These are phyloP conservation scores for Fusarium sp. DNA, from an alignment of 2,329 filamentous ascomycete genomes.

Conservation along the genomic window DNA sequence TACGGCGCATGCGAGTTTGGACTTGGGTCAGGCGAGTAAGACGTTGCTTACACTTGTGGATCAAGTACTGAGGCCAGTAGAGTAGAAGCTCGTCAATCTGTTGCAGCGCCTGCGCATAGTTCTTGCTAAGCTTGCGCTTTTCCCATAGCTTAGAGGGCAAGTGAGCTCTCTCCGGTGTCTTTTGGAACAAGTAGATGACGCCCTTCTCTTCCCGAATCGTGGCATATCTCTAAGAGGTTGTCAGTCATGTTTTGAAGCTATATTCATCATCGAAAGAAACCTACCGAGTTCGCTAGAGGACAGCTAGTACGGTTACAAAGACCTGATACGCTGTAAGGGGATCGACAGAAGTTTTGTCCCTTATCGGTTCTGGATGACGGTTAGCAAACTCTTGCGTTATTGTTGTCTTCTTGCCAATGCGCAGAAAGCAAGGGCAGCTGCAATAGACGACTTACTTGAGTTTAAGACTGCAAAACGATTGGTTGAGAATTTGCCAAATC, in stretches of 20 bases:
- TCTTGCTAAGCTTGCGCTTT: slow-evolving; percentile 86
- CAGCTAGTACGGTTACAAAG: slow-evolving; percentile 90
- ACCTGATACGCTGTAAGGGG: slow-evolving; percentile 79
- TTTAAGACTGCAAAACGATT: slow-evolving; percentile 95
- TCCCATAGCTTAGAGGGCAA: slow-evolving; percentile 95
- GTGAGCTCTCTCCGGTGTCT: slow-evolving; percentile 89
- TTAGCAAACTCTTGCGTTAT: slow-evolving; percentile 45
- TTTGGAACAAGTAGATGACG: slow-evolving; percentile 95
- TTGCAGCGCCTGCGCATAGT: slow-evolving; percentile 89
- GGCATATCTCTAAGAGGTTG: slow-evolving; percentile 73
- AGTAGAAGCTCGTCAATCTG: slow-evolving; percentile 88
- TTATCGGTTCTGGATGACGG: slow-evolving; percentile 75
- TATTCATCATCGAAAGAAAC: not conserved
- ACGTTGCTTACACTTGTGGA: slow-evolving; percentile 97
- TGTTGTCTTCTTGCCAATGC: not conserved
- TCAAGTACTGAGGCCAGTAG: slow-evolving; percentile 94
- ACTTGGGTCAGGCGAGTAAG: slow-evolving; percentile 94
- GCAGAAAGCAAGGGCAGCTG: not conserved
- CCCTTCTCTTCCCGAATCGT: slow-evolving; percentile 89
- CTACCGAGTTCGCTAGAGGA: slow-evolving; percentile 82
- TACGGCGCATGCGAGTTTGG: slow-evolving; percentile 79
- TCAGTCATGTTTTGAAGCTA: not conserved
- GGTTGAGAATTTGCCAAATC: slow-evolving; percentile 96
- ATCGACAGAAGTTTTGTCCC: slow-evolving; percentile 92
- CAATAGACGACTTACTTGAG: slow-evolving; percentile 73